These are phyloP conservation scores for Mycena filopes DNA, from an alignment of 768 basidiomycete genomes.

Conservation along the genomic window DNA sequence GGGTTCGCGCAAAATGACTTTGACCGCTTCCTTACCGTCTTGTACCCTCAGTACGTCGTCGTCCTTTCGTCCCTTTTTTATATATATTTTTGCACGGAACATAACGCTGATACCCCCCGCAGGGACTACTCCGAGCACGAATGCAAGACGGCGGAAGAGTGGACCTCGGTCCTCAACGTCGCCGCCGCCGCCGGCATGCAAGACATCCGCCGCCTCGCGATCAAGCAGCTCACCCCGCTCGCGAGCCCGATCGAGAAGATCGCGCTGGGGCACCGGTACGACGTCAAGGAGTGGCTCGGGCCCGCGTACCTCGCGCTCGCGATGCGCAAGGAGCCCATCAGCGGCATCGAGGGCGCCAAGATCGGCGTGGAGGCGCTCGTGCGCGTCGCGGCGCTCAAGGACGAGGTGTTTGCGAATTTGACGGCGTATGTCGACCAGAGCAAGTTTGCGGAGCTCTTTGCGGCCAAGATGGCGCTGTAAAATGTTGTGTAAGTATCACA, in stretches of 20 bases:
- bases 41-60: slow-evolving; percentile 46
- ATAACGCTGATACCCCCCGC: not conserved
- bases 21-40: slow-evolving; percentile 45
- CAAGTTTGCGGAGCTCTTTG: slow-evolving; percentile 27
- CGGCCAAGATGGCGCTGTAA: slow-evolving; percentile 25
- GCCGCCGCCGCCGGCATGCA: slow-evolving; percentile 43
- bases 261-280: slow-evolving; percentile 42
- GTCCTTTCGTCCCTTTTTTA: not conserved
- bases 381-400: slow-evolving; percentile 45
- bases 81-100: too few relatives aligned
- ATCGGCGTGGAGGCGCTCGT: slow-evolving; percentile 46
- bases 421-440: slow-evolving; percentile 22
- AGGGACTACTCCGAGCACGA: slow-evolving; percentile 44
- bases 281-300: slow-evolving; percentile 46
- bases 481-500: not conserved
- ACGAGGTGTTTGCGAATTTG: slow-evolving; percentile 36
- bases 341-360: slow-evolving; percentile 41
- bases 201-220: slow-evolving; percentile 44
- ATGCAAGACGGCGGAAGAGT: slow-evolving; percentile 46
- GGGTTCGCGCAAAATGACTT: slow-evolving; percentile 53
- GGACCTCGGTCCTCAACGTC: slow-evolving; percentile 49
- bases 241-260: slow-evolving; percentile 46
- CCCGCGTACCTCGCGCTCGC: slow-evolving; percentile 50
- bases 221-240: slow-evolving; percentile 40
- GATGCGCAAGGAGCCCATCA: slow-evolving; percentile 38